These are phyloP conservation scores for Cordyceps cicadae DNA, from an alignment of 2,329 filamentous ascomycete genomes.

Conservation along the genomic window DNA sequence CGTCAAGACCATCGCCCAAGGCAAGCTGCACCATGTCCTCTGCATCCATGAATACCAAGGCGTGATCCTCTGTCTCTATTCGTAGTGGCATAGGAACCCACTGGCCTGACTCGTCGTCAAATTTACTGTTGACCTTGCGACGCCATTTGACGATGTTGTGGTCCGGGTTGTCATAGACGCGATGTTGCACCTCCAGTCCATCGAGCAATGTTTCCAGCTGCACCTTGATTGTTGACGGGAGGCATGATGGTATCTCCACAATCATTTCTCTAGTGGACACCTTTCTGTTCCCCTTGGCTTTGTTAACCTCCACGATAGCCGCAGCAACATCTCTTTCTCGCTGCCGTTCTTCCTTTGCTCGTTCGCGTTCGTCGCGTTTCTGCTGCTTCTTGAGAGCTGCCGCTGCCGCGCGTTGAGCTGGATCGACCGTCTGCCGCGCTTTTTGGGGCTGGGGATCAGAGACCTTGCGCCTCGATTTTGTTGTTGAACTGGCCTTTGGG, in stretches of 20 bases:
- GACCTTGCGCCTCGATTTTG: slow-evolving; percentile 16
- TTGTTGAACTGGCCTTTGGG: slow-evolving; percentile 19
- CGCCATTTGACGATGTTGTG: slow-evolving; percentile 57
- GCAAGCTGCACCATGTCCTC: slow-evolving; percentile 58
- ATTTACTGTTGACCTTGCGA: slow-evolving; percentile 56
- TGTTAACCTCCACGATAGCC: slow-evolving; percentile 66
- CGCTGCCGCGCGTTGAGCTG: slow-evolving; percentile 33
- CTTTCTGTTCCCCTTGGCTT: slow-evolving; percentile 64
- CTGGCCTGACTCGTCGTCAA: slow-evolving; percentile 49
- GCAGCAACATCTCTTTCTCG: slow-evolving; percentile 55
- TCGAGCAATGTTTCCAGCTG: slow-evolving; percentile 44
- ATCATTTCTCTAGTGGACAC: slow-evolving; percentile 70
- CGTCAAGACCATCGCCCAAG: slow-evolving; percentile 43
- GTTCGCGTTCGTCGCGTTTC: slow-evolving; percentile 48
- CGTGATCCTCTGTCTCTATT: slow-evolving; percentile 50
- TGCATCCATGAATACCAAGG: slow-evolving; percentile 53
- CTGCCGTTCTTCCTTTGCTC: slow-evolving; percentile 52
- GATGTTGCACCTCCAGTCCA: slow-evolving; percentile 39
- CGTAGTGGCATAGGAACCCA: slow-evolving; percentile 55
- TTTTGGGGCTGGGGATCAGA: not conserved
- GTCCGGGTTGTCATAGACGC: slow-evolving; percentile 36
- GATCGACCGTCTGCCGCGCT: not conserved
- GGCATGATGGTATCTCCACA: slow-evolving; percentile 53
- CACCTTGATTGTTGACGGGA: slow-evolving; percentile 39
- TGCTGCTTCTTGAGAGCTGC: slow-evolving; percentile 47